phyloP scores from a whole-genome alignment of 2,329 filamentous ascomycete genomes.

The Aaosphaeria arxii region DNA sequence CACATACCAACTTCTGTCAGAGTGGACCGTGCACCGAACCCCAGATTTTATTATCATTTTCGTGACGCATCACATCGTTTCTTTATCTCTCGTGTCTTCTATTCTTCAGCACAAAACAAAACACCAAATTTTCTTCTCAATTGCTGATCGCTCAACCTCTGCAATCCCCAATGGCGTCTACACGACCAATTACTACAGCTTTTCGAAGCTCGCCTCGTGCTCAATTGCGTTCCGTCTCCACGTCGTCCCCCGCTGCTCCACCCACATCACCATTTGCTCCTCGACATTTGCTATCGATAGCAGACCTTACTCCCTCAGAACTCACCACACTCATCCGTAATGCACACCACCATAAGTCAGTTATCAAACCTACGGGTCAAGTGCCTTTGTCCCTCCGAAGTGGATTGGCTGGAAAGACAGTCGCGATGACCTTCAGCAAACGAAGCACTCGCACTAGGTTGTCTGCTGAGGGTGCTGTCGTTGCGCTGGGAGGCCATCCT shows the following conservation, averaged over 20 bases:
- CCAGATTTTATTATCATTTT: too few relatives aligned
- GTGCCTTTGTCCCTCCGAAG: conserved; percentile 59
- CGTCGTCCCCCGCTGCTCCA: conserved; percentile 41
- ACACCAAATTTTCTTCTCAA: too few relatives aligned
- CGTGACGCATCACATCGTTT: too few relatives aligned
- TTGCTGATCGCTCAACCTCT: too few relatives aligned
- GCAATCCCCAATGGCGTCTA: conserved; percentile 23
- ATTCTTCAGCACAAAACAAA: too few relatives aligned
- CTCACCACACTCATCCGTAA: conserved; percentile 79
- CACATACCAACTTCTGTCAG: too few relatives aligned
- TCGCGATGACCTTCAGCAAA: conserved; percentile 97
- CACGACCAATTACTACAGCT: conserved; percentile 27
- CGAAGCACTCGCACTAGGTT: conserved; percentile 90
- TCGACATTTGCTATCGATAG: conserved; percentile 88
- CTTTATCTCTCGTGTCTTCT: too few relatives aligned
- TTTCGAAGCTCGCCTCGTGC: conserved; percentile 29
- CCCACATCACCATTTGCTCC: conserved; percentile 53
- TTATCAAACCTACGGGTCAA: conserved; percentile 66
- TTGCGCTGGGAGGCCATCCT: conserved; percentile 83
- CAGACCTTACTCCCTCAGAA: conserved; percentile 76
- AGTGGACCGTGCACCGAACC: too few relatives aligned
- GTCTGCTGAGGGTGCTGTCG: conserved; percentile 86
- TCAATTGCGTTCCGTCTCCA: conserved; percentile 27
- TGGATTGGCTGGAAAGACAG: conserved; percentile 69
- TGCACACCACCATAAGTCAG: conserved; percentile 72